Percentiles rank a stretch among this genome's conserved stretches.
Conservation (phyloP, 2,329 filamentous ascomycete species). For the Scytalidium sp. region DNA sequence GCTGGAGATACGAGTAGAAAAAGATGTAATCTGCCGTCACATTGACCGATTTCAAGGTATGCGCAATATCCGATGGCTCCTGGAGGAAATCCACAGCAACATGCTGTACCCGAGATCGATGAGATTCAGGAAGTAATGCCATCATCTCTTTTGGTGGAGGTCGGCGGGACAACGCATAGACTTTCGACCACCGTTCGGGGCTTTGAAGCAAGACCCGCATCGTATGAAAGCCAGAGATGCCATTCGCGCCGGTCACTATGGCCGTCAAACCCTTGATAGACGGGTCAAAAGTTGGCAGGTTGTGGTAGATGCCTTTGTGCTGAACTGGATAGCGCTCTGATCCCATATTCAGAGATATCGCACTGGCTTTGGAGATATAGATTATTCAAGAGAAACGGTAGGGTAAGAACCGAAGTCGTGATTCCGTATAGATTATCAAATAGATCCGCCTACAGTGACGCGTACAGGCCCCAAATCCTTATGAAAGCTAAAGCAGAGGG, state of each 20-base stretch:
- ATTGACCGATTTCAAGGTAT: background rate
- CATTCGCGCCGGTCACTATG: slow-evolving; percentile 9
- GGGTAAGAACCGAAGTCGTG: too few relatives aligned
- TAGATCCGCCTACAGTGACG: too few relatives aligned
- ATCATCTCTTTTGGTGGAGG: too few relatives aligned
- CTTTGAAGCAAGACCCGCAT: slow-evolving; percentile 4
- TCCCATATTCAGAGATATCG: too few relatives aligned
- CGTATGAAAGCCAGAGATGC: slow-evolving; percentile 11
- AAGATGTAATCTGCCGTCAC: slow-evolving; percentile 3
- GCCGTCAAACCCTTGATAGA: slow-evolving; percentile 1
- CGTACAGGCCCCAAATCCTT: too few relatives aligned
- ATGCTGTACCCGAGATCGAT: background rate
- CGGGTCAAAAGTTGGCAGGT: slow-evolving; percentile 6
- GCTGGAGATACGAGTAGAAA: slow-evolving; percentile 7
- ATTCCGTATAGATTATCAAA: too few relatives aligned
- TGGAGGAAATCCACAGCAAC: background rate
- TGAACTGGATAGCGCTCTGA: too few relatives aligned
- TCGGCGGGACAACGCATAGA: slow-evolving; percentile 8
- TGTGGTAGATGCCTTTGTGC: slow-evolving; percentile 15
- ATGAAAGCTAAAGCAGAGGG: too few relatives aligned
- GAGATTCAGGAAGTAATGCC: background rate
- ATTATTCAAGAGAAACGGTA: too few relatives aligned
- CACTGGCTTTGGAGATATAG: too few relatives aligned
- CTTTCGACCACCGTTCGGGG: slow-evolving; percentile 9
- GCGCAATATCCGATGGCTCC: background rate